phyloP scores from a whole-genome alignment of 768 basidiomycete genomes.

The Thelephora aurantiotincta region DNA sequence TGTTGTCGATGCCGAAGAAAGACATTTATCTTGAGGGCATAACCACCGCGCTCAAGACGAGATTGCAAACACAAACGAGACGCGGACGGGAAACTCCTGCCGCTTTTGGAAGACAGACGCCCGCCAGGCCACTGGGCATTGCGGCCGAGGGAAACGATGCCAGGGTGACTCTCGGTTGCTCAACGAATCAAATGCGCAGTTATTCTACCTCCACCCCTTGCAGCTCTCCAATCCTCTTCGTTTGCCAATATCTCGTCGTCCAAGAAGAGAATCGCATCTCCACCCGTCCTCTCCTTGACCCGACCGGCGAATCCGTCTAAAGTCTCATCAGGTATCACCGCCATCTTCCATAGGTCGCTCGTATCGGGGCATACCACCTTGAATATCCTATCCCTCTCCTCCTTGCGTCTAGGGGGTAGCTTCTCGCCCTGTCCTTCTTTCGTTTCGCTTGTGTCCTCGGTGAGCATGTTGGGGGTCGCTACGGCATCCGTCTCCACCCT shows the following conservation, averaged over 20 bases:
- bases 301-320: not conserved
- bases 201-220: not conserved
- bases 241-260: not conserved
- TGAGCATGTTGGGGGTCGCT: not conserved
- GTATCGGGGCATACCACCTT: not conserved
- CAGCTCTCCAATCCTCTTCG: not conserved
- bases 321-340: not conserved
- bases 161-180: too few relatives aligned
- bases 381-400: not conserved
- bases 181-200: not conserved
- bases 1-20: constrained; percentile 66
- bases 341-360: not conserved
- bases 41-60: not conserved
- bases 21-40: constrained; percentile 36
- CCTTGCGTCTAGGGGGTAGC: not conserved
- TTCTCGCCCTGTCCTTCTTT: not conserved
- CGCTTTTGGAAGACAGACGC: too few relatives aligned
- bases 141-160: too few relatives aligned
- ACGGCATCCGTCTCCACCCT: not conserved
- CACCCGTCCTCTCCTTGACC: not conserved
- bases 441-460: not conserved
- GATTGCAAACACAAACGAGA: too few relatives aligned
- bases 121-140: too few relatives aligned
- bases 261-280: not conserved
- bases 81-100: too few relatives aligned